Evolutionary conservation across 2,329 filamentous ascomycete genomes (phyloP).

Genomic region (Chalara sp.): DNA sequence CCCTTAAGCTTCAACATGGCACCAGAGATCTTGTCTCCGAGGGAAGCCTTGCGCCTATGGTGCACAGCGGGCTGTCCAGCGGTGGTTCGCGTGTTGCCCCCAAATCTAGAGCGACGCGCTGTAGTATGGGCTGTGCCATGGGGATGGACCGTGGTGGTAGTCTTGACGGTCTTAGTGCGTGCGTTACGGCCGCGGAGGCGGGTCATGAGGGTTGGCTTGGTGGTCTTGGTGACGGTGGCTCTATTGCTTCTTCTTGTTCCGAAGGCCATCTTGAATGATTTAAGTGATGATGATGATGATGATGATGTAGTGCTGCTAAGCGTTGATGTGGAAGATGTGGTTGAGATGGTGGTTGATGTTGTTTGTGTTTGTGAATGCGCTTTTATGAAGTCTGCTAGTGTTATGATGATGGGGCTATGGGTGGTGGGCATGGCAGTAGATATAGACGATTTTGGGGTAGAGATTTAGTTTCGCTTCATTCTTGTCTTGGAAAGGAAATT

Average conservation of each 20-base stretch:
- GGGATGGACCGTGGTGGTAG: slow-evolving; percentile 20
- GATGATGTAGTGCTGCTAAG: no score
- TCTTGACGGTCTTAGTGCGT: slow-evolving; percentile 25
- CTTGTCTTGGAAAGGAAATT: no score
- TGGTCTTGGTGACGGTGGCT: slow-evolving; percentile 28
- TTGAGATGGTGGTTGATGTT: no score
- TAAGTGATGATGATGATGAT: no score
- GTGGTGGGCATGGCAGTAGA: no score
- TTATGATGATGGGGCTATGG: no score
- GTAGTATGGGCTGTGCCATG: slow-evolving; percentile 19
- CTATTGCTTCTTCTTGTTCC: slow-evolving; percentile 25
- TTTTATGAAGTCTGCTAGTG: no score
- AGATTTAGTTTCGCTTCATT: no score
- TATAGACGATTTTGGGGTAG: no score
- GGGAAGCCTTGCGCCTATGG: slow-evolving; percentile 58
- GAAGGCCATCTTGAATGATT: slow-evolving; percentile 8
- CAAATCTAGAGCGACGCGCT: slow-evolving; percentile 8
- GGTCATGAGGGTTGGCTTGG: slow-evolving; percentile 46
- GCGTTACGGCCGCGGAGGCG: slow-evolving; percentile 39
- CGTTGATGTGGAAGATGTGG: no score
- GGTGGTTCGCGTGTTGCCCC: slow-evolving; percentile 6
- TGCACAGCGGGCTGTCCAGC: slow-evolving; percentile 44
- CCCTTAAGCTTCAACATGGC: slow-evolving; percentile 70
- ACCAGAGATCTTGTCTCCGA: slow-evolving; percentile 74
- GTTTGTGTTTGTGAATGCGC: no score